Percentiles rank a stretch among this genome's conserved stretches.
Evolutionary conservation across 2,329 filamentous ascomycete species (phyloP).

Genomic region (Hirsutella thompsonii): DNA sequence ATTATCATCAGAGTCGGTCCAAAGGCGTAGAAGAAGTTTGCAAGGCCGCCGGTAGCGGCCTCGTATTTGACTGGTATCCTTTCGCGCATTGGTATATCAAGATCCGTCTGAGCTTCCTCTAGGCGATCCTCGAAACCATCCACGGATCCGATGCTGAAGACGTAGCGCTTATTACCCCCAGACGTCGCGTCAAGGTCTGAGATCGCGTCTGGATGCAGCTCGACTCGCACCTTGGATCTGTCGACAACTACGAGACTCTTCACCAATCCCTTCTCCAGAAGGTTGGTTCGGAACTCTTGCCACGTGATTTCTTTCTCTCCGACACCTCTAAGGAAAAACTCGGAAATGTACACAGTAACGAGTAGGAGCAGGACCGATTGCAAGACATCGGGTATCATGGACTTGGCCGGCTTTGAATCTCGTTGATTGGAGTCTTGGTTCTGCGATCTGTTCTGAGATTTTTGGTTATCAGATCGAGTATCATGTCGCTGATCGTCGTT

Average conservation of each 20-base stretch:
- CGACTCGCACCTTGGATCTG: constrained; percentile 60
- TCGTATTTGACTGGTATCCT: constrained; percentile 87
- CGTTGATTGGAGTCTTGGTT: constrained; percentile 6
- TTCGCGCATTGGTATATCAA: constrained; percentile 75
- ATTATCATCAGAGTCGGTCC: constrained; percentile 81
- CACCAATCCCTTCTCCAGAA: constrained; percentile 90
- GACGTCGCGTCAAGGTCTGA: constrained; percentile 21
- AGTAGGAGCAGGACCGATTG: constrained; percentile 43
- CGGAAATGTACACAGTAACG: constrained; percentile 12
- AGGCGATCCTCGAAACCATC: constrained; percentile 85
- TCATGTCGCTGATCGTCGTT: constrained; percentile 8
- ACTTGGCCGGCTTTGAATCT: neutral
- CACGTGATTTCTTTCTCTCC: constrained; percentile 72
- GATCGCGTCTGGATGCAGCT: constrained; percentile 62
- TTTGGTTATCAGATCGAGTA: constrained; percentile 7
- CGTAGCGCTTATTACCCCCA: constrained; percentile 41
- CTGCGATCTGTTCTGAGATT: neutral
- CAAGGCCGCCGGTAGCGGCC: constrained; percentile 60
- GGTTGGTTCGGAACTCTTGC: constrained; percentile 90
- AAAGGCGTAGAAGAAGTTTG: constrained; percentile 63
- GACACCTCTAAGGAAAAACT: constrained; percentile 25
- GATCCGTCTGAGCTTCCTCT: constrained; percentile 76
- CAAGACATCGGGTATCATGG: constrained; percentile 13
- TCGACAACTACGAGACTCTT: constrained; percentile 80
- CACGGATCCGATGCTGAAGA: constrained; percentile 90